These are phyloP conservation scores for Mortierella sp. DNA, from an alignment of 371 early-diverging fungal genomes.

Conservation along the genomic window DNA sequence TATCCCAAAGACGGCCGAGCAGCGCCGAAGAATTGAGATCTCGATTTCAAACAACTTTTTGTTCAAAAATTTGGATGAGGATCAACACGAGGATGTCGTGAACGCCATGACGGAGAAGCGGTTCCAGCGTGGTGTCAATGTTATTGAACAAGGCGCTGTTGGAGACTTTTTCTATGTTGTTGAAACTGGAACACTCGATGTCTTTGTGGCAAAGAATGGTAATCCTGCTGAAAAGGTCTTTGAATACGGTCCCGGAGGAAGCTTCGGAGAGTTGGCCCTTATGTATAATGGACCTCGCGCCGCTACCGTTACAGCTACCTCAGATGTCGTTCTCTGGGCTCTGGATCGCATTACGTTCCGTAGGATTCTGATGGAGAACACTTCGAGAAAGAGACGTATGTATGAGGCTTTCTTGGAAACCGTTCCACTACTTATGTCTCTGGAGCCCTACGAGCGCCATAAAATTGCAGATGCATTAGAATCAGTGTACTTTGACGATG, in stretches of 20 bases:
- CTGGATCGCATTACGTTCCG: slow-evolving; percentile 96
- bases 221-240: slow-evolving; percentile 78
- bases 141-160: slow-evolving; percentile 96
- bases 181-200: slow-evolving; percentile 95
- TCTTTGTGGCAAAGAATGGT: slow-evolving; percentile 80
- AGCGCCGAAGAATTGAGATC: slow-evolving; percentile 83
- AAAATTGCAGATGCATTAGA: slow-evolving; percentile 97
- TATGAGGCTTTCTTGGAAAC: slow-evolving; percentile 95
- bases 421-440: slow-evolving; percentile 84
- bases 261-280: slow-evolving; percentile 97
- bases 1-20: slow-evolving; percentile 89
- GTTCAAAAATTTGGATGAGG: slow-evolving; percentile 95
- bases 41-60: slow-evolving; percentile 92
- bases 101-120: slow-evolving; percentile 96
- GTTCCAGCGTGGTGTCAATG: slow-evolving; percentile 76
- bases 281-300: slow-evolving; percentile 98
- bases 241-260: slow-evolving; percentile 85
- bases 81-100: slow-evolving; percentile 94
- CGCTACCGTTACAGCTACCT: slow-evolving; percentile 93
- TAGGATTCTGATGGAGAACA: slow-evolving; percentile 94
- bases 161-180: slow-evolving; percentile 99
- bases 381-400: slow-evolving; percentile 90
- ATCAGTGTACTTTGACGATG: slow-evolving; percentile 83
- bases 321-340: slow-evolving; percentile 93
- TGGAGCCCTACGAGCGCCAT: slow-evolving; percentile 93